phyloP scores from a whole-genome alignment of 1,284 basidiomycete genomes.

The Anthracocystis panici-leucophaei region DNA sequence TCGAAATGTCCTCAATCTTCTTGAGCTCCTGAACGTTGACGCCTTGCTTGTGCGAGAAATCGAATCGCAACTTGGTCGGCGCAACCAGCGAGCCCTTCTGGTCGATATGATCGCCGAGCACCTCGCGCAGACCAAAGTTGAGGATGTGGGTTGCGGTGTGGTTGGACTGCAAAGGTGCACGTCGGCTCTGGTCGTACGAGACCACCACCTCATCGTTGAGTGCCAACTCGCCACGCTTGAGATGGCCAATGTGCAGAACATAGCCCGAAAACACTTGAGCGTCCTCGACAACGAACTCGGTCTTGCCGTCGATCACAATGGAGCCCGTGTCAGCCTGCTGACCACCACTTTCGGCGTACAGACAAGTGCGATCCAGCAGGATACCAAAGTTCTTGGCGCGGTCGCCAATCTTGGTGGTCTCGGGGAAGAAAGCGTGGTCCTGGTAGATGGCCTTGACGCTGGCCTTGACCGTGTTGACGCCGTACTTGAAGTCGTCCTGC shows the following conservation, averaged over 20 bases:
- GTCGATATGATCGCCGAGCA: conserved; percentile 95
- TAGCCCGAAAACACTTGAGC: conserved; percentile 89
- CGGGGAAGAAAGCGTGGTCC: conserved; percentile 78
- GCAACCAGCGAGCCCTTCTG: conserved; percentile 98
- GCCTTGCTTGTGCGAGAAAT: conserved; percentile 95
- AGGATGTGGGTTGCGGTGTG: conserved; percentile 99
- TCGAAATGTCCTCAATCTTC: conserved; percentile 85
- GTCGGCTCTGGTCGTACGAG: conserved; percentile 81
- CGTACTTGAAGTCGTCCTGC: conserved; percentile 89
- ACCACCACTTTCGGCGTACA: conserved; percentile 97
- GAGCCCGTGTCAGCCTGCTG: conserved; percentile 97
- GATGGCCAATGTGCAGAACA: conserved; percentile 86
- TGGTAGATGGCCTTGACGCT: conserved; percentile 88
- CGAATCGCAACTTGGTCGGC: conserved; percentile 93
- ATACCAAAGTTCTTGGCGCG: conserved; percentile 80
- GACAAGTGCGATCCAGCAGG: conserved; percentile 92
- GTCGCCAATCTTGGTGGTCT: conserved; percentile 69
- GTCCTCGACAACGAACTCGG: conserved; percentile 92
- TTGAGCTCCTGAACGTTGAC: conserved; percentile 80
- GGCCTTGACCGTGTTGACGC: conserved; percentile 78
- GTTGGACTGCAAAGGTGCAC: conserved; percentile 95
- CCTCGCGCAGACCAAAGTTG: conserved; percentile 90
- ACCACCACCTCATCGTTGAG: conserved; percentile 79
- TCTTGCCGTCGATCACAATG: conserved; percentile 89
- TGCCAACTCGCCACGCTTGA: conserved; percentile 81